These are phyloP conservation scores for Paramyrothecium sp. DNA, from an alignment of 2,329 filamentous ascomycete genomes.

Conservation along the genomic window DNA sequence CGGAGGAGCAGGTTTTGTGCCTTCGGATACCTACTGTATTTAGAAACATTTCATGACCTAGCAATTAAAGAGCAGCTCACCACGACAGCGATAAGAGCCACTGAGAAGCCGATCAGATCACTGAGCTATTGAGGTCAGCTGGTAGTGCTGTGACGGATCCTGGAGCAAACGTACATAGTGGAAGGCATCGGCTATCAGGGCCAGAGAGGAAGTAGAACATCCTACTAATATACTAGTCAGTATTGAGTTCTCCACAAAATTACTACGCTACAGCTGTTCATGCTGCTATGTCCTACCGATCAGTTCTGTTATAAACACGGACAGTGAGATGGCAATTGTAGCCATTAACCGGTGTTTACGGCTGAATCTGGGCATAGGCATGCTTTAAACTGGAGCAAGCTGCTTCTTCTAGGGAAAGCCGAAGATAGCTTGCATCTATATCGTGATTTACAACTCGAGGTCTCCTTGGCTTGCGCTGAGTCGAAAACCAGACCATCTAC, in stretches of 20 bases:
- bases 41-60: neutral
- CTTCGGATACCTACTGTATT: constrained; percentile 51
- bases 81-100: constrained; percentile 63
- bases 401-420: no score
- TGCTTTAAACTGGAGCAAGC: constrained; percentile 2
- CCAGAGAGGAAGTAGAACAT: constrained; percentile 69
- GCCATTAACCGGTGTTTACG: constrained; percentile 44
- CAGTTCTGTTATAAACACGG: constrained; percentile 53
- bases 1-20: constrained; percentile 49
- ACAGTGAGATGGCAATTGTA: constrained; percentile 47
- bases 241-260: neutral
- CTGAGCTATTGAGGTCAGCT: constrained; percentile 52
- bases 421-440: no score
- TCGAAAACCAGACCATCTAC: no score
- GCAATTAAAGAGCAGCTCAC: constrained; percentile 35
- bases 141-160: neutral
- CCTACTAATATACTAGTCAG: constrained; percentile 44
- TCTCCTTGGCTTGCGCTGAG: no score
- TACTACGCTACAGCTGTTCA: neutral
- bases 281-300: constrained; percentile 31
- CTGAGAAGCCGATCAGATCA: constrained; percentile 67
- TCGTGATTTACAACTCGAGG: no score
- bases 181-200: constrained; percentile 74
- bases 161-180: constrained; percentile 59
- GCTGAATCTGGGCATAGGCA: constrained; percentile 18